Evolutionary conservation across 2,329 filamentous ascomycete genomes (phyloP).

Genomic region (Monilinia fructicola): DNA sequence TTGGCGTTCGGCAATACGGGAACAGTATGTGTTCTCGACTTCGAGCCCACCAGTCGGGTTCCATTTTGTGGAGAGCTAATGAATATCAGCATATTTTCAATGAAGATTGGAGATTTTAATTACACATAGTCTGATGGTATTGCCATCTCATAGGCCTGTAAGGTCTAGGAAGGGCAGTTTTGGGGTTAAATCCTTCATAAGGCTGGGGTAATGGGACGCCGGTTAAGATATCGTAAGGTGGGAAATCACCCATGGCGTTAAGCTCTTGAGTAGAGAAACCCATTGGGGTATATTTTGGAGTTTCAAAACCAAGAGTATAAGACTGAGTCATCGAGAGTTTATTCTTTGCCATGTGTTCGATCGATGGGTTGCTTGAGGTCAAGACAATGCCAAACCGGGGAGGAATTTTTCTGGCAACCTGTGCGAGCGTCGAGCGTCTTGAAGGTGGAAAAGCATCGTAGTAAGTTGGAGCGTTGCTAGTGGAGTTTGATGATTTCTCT

Average conservation of each 20-base stretch:
- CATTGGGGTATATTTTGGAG: slow-evolving; percentile 57
- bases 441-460: slow-evolving; percentile 36
- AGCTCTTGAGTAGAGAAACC: slow-evolving; percentile 72
- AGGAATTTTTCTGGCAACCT: slow-evolving; percentile 32
- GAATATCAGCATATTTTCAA: neutral
- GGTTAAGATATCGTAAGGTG: slow-evolving; percentile 72
- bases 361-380: slow-evolving; percentile 27
- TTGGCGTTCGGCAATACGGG: slow-evolving; percentile 67
- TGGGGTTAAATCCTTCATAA: slow-evolving; percentile 65
- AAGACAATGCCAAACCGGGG: slow-evolving; percentile 29
- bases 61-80: slow-evolving; percentile 72
- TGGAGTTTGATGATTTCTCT: slow-evolving; percentile 19
- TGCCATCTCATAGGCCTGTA: slow-evolving; percentile 81
- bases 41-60: slow-evolving; percentile 90
- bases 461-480: slow-evolving; percentile 9
- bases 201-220: slow-evolving; percentile 70
- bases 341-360: slow-evolving; percentile 30
- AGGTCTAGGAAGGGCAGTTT: slow-evolving; percentile 67
- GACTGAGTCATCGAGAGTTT: slow-evolving; percentile 32
- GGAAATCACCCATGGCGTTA: slow-evolving; percentile 70
- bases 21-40: slow-evolving; percentile 69
- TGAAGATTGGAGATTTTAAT: slow-evolving; percentile 43
- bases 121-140: slow-evolving; percentile 92
- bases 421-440: slow-evolving; percentile 33
- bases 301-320: slow-evolving; percentile 34